phyloP scores from a whole-genome alignment of 2,329 filamentous ascomycete species.

The Neonectria faginata region DNA sequence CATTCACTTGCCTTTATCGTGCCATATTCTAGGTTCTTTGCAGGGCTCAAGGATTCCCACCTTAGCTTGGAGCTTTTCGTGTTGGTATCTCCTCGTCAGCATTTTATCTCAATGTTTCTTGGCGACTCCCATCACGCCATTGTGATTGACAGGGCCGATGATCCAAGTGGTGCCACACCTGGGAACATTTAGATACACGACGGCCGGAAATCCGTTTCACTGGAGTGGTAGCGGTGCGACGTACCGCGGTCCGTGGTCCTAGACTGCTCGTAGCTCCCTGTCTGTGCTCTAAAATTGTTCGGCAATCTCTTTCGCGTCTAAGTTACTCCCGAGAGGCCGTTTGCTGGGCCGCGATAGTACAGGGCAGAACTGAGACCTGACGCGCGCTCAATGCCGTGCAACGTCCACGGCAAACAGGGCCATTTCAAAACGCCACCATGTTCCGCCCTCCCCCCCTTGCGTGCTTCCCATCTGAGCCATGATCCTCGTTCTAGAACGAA shows the following conservation, averaged over 20 bases:
- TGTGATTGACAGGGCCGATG: not conserved
- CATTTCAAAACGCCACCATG: not conserved
- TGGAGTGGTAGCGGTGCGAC: not conserved
- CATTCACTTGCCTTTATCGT: conserved; percentile 2
- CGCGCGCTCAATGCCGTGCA: not conserved
- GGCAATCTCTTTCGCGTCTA: not conserved
- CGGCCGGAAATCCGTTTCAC: not conserved
- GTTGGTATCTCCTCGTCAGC: not conserved
- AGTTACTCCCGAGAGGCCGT: not conserved
- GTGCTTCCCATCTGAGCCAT: not conserved
- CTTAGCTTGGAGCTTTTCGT: not conserved
- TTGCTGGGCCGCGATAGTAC: not conserved
- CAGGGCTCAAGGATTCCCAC: not conserved
- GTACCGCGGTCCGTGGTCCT: too few relatives aligned
- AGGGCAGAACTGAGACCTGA: too few relatives aligned
- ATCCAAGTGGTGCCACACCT: not conserved
- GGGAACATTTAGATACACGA: not conserved
- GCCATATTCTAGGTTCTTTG: not conserved
- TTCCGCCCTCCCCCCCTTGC: not conserved
- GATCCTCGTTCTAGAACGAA: not conserved
- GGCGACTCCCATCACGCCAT: not conserved
- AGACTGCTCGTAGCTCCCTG: not conserved
- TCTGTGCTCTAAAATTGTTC: not conserved
- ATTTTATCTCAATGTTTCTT: not conserved
- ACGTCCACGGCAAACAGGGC: not conserved